A percentile compares a stretch with the other conserved stretches of the same genome.
phyloP scores from a whole-genome alignment of 768 basidiomycete species.

The Leccinum truebloodii region DNA sequence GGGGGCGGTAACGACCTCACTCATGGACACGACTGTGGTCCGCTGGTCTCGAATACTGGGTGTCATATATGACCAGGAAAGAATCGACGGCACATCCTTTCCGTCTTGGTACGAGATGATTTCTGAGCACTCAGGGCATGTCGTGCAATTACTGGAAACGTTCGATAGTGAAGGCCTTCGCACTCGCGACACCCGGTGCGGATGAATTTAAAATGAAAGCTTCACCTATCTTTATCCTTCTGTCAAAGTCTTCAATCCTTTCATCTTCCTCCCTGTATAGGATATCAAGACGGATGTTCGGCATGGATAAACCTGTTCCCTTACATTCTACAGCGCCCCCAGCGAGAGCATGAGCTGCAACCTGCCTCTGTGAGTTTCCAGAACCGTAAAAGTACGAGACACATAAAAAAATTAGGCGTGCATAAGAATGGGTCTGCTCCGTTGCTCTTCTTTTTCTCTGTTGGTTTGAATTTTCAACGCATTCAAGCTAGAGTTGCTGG shows the following conservation, averaged over 20 bases:
- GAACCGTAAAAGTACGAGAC: conserved; percentile 15
- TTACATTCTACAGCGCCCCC: conserved; percentile 31
- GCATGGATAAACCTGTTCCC: conserved; percentile 12
- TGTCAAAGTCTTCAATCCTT: conserved; percentile 33
- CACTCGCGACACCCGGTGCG: too few relatives aligned
- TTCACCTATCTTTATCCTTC: conserved; percentile 16
- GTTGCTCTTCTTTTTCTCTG: too few relatives aligned
- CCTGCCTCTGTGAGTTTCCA: conserved; percentile 35
- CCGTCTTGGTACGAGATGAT: conserved; percentile 37
- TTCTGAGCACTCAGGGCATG: background rate
- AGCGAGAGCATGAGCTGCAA: conserved; percentile 18
- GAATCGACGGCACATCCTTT: conserved; percentile 62
- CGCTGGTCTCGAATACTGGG: conserved; percentile 19
- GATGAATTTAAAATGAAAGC: background rate
- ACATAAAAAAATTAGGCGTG: background rate
- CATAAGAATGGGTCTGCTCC: too few relatives aligned
- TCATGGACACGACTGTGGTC: too few relatives aligned
- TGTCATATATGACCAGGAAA: conserved; percentile 59
- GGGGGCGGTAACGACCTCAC: too few relatives aligned
- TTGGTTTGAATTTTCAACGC: too few relatives aligned
- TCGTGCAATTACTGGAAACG: conserved; percentile 17
- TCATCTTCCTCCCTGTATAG: conserved; percentile 35
- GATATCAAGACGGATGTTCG: conserved; percentile 32
- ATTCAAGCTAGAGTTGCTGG: too few relatives aligned
- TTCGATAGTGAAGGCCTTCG: background rate